Evolutionary conservation across 768 basidiomycete genomes (phyloP).

Genomic region (Mycena albidolilacea): DNA sequence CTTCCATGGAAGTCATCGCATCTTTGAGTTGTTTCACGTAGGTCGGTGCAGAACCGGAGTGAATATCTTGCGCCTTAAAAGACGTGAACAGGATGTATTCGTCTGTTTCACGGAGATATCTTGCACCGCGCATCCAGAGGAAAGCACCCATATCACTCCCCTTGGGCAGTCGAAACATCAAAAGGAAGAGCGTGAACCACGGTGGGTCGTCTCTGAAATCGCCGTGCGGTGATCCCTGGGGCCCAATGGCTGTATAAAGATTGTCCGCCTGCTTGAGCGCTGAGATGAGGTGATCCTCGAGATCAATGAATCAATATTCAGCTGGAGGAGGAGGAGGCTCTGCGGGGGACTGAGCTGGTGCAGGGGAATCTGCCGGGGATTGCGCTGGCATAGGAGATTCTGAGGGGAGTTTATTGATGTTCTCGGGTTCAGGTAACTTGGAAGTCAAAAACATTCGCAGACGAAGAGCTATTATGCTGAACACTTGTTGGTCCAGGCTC

Average conservation of each 20-base stretch:
- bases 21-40: slow-evolving; percentile 14
- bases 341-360: too few relatives aligned
- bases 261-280: neutral
- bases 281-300: neutral
- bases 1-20: neutral
- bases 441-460: slow-evolving; percentile 9
- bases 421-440: neutral
- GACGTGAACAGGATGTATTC: slow-evolving; percentile 16
- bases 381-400: neutral
- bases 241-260: neutral
- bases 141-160: slow-evolving; percentile 24
- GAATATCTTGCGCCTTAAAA: slow-evolving; percentile 20
- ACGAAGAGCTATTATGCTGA: slow-evolving; percentile 27
- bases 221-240: slow-evolving; percentile 5
- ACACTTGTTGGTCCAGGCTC: slow-evolving; percentile 25
- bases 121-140: slow-evolving; percentile 11
- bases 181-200: slow-evolving; percentile 11
- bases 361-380: neutral
- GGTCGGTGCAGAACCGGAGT: slow-evolving; percentile 4
- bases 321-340: neutral
- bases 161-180: slow-evolving; percentile 6
- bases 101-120: slow-evolving; percentile 17
- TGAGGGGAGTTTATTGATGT: too few relatives aligned
- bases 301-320: neutral
- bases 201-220: slow-evolving; percentile 15